Conservation (phyloP, 2,329 filamentous ascomycete genomes). For the Trichoderma hamatum region DNA sequence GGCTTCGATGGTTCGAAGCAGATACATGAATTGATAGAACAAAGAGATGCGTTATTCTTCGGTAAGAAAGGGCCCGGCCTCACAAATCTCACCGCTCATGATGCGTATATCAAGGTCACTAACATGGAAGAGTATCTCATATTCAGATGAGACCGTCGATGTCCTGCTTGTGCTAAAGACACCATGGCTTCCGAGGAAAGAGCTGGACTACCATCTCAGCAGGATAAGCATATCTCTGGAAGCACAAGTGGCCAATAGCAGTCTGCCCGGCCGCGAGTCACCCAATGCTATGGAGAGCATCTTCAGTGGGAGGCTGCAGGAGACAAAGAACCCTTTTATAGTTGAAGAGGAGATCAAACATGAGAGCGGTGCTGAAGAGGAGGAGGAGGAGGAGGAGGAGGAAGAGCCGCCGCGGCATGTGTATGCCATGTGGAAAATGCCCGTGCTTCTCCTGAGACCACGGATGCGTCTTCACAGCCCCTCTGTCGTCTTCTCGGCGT, state of each 20-base stretch:
- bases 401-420: constrained; percentile 43
- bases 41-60: constrained; percentile 70
- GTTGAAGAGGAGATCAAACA: constrained; percentile 47
- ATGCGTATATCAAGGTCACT: constrained; percentile 29
- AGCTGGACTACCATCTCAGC: constrained; percentile 61
- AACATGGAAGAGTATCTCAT: constrained; percentile 37
- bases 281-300: constrained; percentile 61
- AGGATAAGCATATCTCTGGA: constrained; percentile 69
- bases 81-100: constrained; percentile 6
- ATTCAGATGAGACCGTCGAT: constrained; percentile 70
- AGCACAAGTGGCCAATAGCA: constrained; percentile 64
- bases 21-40: constrained; percentile 60
- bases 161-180: constrained; percentile 70
- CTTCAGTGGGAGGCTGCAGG: constrained; percentile 56
- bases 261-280: constrained; percentile 49
- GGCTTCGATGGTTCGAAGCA: constrained; percentile 48
- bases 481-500: constrained; percentile 65
- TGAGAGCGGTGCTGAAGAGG: constrained; percentile 32
- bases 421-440: constrained; percentile 63
- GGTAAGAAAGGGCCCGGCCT: constrained; percentile 55
- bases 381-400: constrained; percentile 31
- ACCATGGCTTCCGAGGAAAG: constrained; percentile 59
- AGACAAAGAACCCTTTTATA: constrained; percentile 55
- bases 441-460: constrained; percentile 61
- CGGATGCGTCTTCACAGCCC: constrained; percentile 68